A percentile compares a stretch with the other conserved stretches of the same genome.
phyloP scores from a whole-genome alignment of 1,284 basidiomycete species.

The Dichomitus squalens region DNA sequence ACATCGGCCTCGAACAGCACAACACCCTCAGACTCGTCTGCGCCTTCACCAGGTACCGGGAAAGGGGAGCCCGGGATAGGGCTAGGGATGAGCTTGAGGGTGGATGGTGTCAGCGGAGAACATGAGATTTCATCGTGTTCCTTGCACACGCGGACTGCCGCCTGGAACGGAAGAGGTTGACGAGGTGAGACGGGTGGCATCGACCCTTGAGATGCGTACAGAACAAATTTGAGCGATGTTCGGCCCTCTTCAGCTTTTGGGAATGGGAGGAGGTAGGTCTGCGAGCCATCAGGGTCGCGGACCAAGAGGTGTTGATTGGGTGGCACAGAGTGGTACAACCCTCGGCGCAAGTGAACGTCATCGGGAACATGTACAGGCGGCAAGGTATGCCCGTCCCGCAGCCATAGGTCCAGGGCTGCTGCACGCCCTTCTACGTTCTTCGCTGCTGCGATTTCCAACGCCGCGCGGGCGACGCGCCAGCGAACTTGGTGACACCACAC shows the following conservation, averaged over 20 bases:
- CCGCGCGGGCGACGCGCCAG: slow-evolving; percentile 80
- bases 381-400: slow-evolving; percentile 57
- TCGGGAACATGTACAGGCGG: slow-evolving; percentile 30
- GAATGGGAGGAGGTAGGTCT: slow-evolving; percentile 55
- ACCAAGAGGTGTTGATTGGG: slow-evolving; percentile 43
- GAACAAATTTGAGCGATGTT: slow-evolving; percentile 39
- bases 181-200: slow-evolving; percentile 54
- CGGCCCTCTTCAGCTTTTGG: slow-evolving; percentile 20
- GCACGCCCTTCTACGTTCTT: slow-evolving; percentile 34
- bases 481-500: slow-evolving; percentile 99
- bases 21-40: slow-evolving; percentile 74
- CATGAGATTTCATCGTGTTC: slow-evolving; percentile 36
- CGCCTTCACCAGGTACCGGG: slow-evolving; percentile 65
- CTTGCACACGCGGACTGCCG: slow-evolving; percentile 48
- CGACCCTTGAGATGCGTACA: slow-evolving; percentile 64
- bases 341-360: slow-evolving; percentile 25
- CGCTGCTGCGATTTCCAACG: slow-evolving; percentile 65
- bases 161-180: slow-evolving; percentile 42
- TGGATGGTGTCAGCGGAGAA: slow-evolving; percentile 42
- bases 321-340: slow-evolving; percentile 39
- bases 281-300: slow-evolving; percentile 43
- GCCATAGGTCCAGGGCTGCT: slow-evolving; percentile 58
- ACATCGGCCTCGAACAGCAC: slow-evolving; percentile 61
- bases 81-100: slow-evolving; percentile 63
- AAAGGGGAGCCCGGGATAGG: slow-evolving; percentile 54